A percentile compares a stretch with the other conserved stretches of the same genome.
These are phyloP conservation scores for Citrus mangshanensis DNA, from an alignment of 345 rosid species.

Conservation along the genomic window DNA sequence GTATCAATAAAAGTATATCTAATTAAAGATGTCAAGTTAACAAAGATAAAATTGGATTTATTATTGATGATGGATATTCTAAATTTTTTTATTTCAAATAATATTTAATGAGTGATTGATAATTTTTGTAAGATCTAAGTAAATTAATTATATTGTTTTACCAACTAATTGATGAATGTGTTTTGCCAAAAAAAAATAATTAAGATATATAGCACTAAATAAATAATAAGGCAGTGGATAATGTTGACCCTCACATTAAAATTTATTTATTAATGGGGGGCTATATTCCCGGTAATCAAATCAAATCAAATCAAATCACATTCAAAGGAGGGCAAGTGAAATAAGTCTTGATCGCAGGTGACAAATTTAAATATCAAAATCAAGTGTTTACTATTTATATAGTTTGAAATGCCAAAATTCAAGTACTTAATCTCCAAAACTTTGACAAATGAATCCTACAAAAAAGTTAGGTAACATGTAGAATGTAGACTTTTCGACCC, in stretches of 20 bases:
- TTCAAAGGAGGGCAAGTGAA: background rate
- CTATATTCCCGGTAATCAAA: background rate
- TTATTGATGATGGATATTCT: rapidly evolving
- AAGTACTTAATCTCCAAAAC: background rate
- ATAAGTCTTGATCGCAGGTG: background rate
- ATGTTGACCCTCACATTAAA: no score
- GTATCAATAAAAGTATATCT: no score
- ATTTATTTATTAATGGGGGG: background rate
- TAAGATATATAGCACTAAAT: no score
- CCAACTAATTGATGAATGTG: no score
- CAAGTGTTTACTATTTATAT: background rate
- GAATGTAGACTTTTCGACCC: background rate
- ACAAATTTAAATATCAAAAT: background rate
- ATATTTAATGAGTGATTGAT: no score
- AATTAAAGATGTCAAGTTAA: no score
- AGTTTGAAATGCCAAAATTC: background rate
- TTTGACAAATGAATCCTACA: slow-evolving; percentile 15
- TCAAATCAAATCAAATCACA: background rate
- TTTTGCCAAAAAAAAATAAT: rapidly evolving
- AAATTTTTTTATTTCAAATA: no score
- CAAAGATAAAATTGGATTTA: no score
- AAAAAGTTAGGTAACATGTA: slow-evolving; percentile 1
- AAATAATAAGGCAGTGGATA: no score
- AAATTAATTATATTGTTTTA: no score
- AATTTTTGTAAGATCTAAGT: no score